A percentile compares a stretch with the other conserved stretches of the same genome.
phyloP scores from a whole-genome alignment of 2,329 filamentous ascomycete species.

The Hymenoscyphus linearis region DNA sequence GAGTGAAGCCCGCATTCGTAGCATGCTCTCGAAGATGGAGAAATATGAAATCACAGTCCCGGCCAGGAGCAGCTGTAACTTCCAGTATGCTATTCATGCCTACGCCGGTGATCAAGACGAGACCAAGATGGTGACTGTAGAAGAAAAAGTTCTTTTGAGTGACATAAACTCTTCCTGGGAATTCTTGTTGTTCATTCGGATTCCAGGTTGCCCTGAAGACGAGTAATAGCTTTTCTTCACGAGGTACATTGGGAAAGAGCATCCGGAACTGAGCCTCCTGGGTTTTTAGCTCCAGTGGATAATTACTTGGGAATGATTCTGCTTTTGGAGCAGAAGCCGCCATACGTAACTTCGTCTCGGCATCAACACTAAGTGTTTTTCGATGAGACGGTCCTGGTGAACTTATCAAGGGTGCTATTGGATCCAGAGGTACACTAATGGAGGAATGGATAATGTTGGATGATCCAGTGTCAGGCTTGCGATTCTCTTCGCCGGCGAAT shows the following conservation, averaged over 20 bases:
- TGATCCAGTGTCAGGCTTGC: slow-evolving; percentile 23
- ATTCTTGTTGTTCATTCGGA: slow-evolving; percentile 67
- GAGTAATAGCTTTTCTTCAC: slow-evolving; percentile 76
- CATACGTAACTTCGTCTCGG: slow-evolving; percentile 34
- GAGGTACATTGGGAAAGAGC: slow-evolving; percentile 75
- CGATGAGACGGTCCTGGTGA: slow-evolving; percentile 20
- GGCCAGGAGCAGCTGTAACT: slow-evolving; percentile 82
- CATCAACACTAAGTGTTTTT: slow-evolving; percentile 28
- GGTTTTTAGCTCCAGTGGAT: slow-evolving; percentile 74
- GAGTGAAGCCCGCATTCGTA: slow-evolving; percentile 21
- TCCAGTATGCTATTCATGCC: slow-evolving; percentile 72
- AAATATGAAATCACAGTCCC: slow-evolving; percentile 89
- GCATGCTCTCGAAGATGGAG: slow-evolving; percentile 54
- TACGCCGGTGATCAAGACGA: slow-evolving; percentile 78
- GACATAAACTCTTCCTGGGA: slow-evolving; percentile 81
- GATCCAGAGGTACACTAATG: slow-evolving; percentile 24
- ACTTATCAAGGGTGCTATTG: slow-evolving; percentile 8
- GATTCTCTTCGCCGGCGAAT: slow-evolving; percentile 25
- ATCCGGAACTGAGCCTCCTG: slow-evolving; percentile 93
- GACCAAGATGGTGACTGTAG: slow-evolving; percentile 89
- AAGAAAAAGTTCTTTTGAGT: slow-evolving; percentile 88
- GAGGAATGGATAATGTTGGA: slow-evolving; percentile 16
- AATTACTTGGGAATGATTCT: slow-evolving; percentile 62
- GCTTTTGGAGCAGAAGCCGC: slow-evolving; percentile 18
- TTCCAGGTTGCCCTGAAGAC: slow-evolving; percentile 90